Conservation (phyloP, 164 flowering plant species). For the Magnolia kwangsiensis region DNA sequence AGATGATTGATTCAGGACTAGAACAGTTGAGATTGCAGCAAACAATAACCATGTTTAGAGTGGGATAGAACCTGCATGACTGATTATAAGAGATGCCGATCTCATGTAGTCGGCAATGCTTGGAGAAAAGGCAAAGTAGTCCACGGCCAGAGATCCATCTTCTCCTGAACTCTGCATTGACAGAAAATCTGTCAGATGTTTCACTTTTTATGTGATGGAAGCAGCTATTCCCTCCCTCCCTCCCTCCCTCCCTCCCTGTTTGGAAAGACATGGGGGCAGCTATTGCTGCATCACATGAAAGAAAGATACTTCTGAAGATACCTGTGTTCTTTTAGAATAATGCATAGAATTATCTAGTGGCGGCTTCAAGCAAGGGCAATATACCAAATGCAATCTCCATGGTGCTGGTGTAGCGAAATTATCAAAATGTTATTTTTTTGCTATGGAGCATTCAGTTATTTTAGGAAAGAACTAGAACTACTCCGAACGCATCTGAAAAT, state of each 20-base stretch:
- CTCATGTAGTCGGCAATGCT: slow-evolving; percentile 68
- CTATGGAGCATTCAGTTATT: not conserved
- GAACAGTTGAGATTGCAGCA: not conserved
- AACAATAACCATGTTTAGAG: not conserved
- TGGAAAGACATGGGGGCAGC: not conserved
- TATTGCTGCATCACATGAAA: not conserved
- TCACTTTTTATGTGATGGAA: not conserved
- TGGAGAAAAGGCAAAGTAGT: slow-evolving; percentile 78
- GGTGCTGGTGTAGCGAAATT: not conserved
- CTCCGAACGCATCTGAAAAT: not conserved
- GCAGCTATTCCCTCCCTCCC: not conserved
- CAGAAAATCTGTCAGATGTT: not conserved
- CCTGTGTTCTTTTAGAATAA: not conserved
- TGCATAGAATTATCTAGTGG: not conserved
- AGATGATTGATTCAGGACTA: not conserved
- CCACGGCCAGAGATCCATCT: slow-evolving; percentile 57
- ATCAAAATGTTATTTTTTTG: not conserved
- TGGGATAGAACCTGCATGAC: slow-evolving; percentile 69
- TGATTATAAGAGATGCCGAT: slow-evolving; percentile 77
- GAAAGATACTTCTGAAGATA: not conserved
- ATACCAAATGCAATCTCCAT: not conserved
- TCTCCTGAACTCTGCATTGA: slow-evolving; percentile 50
- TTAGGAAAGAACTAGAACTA: not conserved
- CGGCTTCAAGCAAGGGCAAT: not conserved
- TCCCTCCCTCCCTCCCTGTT: too few species aligned